Evolutionary conservation across 2,329 filamentous ascomycete genomes (phyloP).

Genomic region (Akanthomyces dipterigenus): DNA sequence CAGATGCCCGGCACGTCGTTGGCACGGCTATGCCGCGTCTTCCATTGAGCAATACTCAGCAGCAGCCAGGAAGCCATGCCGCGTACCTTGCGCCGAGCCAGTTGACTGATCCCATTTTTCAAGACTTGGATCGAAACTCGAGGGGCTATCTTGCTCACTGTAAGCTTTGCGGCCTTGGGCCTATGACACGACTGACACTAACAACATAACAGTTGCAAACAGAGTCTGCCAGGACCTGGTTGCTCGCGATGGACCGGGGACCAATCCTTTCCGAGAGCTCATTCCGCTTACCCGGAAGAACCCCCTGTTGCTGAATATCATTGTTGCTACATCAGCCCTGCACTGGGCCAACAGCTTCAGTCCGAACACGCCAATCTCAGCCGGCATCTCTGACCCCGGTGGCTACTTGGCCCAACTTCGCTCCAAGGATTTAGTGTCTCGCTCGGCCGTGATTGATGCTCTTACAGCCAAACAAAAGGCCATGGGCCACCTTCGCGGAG

Average conservation of each 20-base stretch:
- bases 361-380: conserved; percentile 25
- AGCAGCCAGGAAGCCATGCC: not conserved
- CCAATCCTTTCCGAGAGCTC: conserved; percentile 43
- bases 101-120: conserved; percentile 48
- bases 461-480: conserved; percentile 40
- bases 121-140: conserved; percentile 41
- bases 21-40: not conserved
- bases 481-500: conserved; percentile 34
- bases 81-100: not conserved
- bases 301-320: conserved; percentile 40
- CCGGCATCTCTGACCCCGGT: conserved; percentile 27
- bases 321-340: conserved; percentile 42
- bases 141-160: conserved; percentile 45
- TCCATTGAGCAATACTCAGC: not conserved
- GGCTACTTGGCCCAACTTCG: conserved; percentile 30
- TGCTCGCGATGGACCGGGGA: conserved; percentile 37
- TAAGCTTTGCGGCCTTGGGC: conserved; percentile 24
- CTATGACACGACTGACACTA: not conserved
- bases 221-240: conserved; percentile 49
- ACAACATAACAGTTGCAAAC: conserved; percentile 33
- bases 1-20: not conserved
- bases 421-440: conserved; percentile 31
- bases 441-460: conserved; percentile 38
- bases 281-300: conserved; percentile 40
- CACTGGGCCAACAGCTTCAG: conserved; percentile 41